Evolutionary conservation across 768 basidiomycete genomes (phyloP), one percentile per base, ranked within the genome.

Genomic region (Macrolepiota dolichaula): DNA sequence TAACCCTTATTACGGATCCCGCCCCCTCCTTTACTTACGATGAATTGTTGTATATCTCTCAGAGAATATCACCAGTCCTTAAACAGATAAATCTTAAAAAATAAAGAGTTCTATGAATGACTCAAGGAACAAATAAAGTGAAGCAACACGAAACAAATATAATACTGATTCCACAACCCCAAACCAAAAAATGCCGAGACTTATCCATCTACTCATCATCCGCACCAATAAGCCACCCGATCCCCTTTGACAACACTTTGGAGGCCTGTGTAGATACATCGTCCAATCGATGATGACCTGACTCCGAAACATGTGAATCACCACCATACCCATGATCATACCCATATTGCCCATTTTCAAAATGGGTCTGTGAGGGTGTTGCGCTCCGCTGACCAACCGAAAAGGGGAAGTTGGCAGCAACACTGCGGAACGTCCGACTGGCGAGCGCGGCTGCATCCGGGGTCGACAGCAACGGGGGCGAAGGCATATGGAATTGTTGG

Each of bases 211-310:
- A 65, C 65, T 75, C 71, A 51, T 86, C 88, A 62, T 95, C 94
- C 12, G 87, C 91, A 44, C 96, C 96, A 60, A 98, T 87, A 29
- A 98, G 79, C 96, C 96, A 98, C 29, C 96, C 96, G 55, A 98
- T 92, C 7, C 96, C 96, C 68, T 89, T 89, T 38, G 92, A 91
- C 44, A 98, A 72, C 3, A 86, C 92, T 35, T 88, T 81, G 52
- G 86, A 85, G 1, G 93, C 93, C 66, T 89, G 87, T n/a, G 82
- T 72, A 19, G 87, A 85, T 44, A 91, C 86, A 56, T 89, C 89
- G 17, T 82, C 85, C 40, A 73, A 74, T 61, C 76, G 73, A 51
- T 77, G 71, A 51, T 77, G 73, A 57, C 73, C 81, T 54, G 79
- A 66, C 40, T 77, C 75, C 15, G 76, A 76, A 25, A 63, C 62